A percentile compares a stretch with the other conserved stretches of the same genome.
These are phyloP conservation scores for Aspergillus chevalieri DNA, from an alignment of 2,329 filamentous ascomycete genomes.

Conservation along the genomic window DNA sequence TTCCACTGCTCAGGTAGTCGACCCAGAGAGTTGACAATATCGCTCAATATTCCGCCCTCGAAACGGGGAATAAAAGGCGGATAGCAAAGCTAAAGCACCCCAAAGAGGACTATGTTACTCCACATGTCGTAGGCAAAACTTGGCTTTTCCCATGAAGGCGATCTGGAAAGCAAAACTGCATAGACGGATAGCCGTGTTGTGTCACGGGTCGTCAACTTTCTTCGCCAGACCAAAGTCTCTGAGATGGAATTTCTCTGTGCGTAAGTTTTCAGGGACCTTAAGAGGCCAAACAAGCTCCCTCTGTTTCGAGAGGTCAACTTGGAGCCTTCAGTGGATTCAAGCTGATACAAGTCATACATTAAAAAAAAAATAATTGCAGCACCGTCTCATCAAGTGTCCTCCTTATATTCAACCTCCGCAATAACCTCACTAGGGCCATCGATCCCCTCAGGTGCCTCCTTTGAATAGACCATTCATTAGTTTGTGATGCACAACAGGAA, in stretches of 20 bases:
- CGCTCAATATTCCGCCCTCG: slow-evolving; percentile 14
- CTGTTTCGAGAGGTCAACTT: slow-evolving; percentile 15
- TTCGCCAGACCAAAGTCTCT: slow-evolving; percentile 23
- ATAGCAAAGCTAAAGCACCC: slow-evolving; percentile 17
- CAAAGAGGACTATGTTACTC: slow-evolving; percentile 26
- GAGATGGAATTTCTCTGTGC: slow-evolving; percentile 23
- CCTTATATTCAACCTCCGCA: too few relatives aligned
- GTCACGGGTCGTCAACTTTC: slow-evolving; percentile 13
- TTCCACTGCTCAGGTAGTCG: slow-evolving; percentile 22
- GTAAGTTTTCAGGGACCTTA: slow-evolving; percentile 14
- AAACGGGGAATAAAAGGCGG: slow-evolving; percentile 11
- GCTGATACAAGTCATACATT: not conserved
- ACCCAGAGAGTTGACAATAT: slow-evolving; percentile 16
- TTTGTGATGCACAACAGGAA: too few relatives aligned
- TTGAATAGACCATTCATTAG: too few relatives aligned
- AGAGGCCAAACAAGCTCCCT: slow-evolving; percentile 20
- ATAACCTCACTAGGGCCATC: too few relatives aligned
- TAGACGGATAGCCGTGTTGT: slow-evolving; percentile 10
- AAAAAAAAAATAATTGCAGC: too few relatives aligned
- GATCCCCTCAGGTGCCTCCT: too few relatives aligned
- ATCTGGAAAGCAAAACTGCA: slow-evolving; percentile 20
- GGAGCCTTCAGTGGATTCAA: too few relatives aligned
- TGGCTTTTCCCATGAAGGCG: slow-evolving; percentile 18
- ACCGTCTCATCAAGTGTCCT: too few relatives aligned
- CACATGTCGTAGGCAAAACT: slow-evolving; percentile 25